Conservation (phyloP, 768 basidiomycete species). For the Pseudohyphozyma bogoriensis region DNA sequence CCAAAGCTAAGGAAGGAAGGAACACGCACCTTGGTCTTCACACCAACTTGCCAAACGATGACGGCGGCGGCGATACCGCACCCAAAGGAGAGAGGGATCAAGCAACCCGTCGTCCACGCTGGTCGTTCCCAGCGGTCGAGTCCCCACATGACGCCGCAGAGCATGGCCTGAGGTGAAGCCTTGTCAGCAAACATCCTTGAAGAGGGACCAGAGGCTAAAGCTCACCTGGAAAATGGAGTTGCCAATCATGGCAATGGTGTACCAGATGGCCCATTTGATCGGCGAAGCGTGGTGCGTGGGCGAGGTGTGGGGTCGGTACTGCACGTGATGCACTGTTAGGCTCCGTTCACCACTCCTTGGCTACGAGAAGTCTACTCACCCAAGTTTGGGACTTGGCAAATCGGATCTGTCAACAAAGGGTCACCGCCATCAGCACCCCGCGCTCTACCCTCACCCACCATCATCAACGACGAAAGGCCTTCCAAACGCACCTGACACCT, state of each 20-base stretch:
- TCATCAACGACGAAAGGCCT: not conserved
- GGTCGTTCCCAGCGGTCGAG: slow-evolving; percentile 50
- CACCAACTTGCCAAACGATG: slow-evolving; percentile 63
- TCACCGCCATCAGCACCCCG: not conserved
- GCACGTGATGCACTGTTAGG: slow-evolving; percentile 53
- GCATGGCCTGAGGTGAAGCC: slow-evolving; percentile 44
- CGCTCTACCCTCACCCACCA: no score
- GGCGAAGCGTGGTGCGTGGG: slow-evolving; percentile 50
- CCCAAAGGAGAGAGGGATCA: slow-evolving; percentile 64
- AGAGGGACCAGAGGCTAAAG: slow-evolving; percentile 43
- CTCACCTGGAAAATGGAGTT: slow-evolving; percentile 71
- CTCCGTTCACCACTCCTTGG: no score
- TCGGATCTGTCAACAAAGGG: not conserved
- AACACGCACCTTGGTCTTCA: slow-evolving; percentile 52
- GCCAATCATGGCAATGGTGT: slow-evolving; percentile 60
- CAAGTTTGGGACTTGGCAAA: not conserved
- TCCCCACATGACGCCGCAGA: slow-evolving; percentile 34
- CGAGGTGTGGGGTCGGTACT: slow-evolving; percentile 78
- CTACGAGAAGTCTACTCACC: not conserved
- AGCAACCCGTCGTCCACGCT: slow-evolving; percentile 43
- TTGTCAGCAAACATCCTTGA: not conserved
- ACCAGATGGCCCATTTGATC: slow-evolving; percentile 50
- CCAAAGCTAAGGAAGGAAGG: no score
- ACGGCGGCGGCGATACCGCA: slow-evolving; percentile 65
- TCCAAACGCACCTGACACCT: slow-evolving; percentile 64